A percentile compares a stretch with the other conserved stretches of the same genome.
These are phyloP conservation scores for Vitis hybrid DNA, from an alignment of 177 flowering plant genomes.

Conservation along the genomic window DNA sequence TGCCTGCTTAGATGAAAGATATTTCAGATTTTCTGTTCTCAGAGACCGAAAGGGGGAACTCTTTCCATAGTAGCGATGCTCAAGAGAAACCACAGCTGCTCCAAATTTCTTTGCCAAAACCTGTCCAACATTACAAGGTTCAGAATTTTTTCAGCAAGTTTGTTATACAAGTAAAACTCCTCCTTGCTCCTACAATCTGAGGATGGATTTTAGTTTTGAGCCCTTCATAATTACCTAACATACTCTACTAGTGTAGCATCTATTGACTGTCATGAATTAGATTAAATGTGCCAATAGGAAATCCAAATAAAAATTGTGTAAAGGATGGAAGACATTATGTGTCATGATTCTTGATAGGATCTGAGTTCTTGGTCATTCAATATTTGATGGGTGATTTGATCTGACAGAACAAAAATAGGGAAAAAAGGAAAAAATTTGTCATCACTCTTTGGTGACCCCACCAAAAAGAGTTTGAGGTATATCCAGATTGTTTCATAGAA, in stretches of 20 bases:
- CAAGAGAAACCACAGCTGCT: constrained; percentile 91
- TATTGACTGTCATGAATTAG: not conserved
- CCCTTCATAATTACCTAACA: not conserved
- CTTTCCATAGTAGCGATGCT: constrained; percentile 98
- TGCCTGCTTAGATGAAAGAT: constrained; percentile 97
- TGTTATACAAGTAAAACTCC: not conserved
- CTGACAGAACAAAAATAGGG: not conserved
- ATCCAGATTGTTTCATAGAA: too few relatives aligned
- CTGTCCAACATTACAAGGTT: constrained; percentile 34
- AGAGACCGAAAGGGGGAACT: constrained; percentile 78
- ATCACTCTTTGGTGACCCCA: too few relatives aligned
- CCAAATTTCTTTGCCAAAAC: constrained; percentile 96
- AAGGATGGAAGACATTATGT: not conserved
- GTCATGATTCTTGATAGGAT: constrained; percentile 1
- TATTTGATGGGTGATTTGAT: constrained; percentile 7
- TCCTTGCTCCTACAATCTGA: too few relatives aligned
- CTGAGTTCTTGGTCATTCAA: not conserved
- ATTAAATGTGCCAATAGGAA: constrained; percentile 1
- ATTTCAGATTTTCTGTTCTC: constrained; percentile 67
- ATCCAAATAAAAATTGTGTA: not conserved
- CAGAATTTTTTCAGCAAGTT: not conserved
- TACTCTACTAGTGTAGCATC: constrained; percentile 2
- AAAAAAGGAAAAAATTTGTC: too few relatives aligned
- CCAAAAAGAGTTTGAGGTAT: too few relatives aligned
- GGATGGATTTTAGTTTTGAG: too few relatives aligned